These are phyloP conservation scores for Ammopiptanthus mongolicus DNA, from an alignment of 306 rosid genomes.

Conservation along the genomic window DNA sequence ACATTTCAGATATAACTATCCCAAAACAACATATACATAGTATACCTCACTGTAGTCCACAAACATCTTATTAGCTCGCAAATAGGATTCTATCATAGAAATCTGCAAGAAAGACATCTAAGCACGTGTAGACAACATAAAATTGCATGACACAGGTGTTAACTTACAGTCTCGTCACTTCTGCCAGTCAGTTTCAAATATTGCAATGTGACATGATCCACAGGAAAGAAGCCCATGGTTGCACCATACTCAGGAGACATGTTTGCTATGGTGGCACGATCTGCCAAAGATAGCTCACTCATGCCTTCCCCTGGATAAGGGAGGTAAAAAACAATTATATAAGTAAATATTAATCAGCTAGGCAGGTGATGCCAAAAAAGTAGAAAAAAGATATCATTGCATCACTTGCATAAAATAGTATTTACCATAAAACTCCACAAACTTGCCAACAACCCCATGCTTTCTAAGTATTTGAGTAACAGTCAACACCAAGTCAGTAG, in stretches of 20 bases:
- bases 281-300: slow-evolving; percentile 83
- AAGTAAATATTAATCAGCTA: slow-evolving; percentile 22
- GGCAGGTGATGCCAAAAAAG: not conserved
- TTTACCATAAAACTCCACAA: slow-evolving; percentile 92
- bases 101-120: slow-evolving; percentile 50
- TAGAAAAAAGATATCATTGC: not conserved
- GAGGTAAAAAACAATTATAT: slow-evolving; percentile 19
- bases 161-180: slow-evolving; percentile 73
- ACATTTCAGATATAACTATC: not conserved
- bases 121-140: slow-evolving; percentile 28
- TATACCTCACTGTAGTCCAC: slow-evolving; percentile 85
- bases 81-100: slow-evolving; percentile 71
- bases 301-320: slow-evolving; percentile 78
- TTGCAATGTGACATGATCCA: slow-evolving; percentile 90
- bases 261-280: slow-evolving; percentile 96
- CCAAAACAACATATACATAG: not conserved
- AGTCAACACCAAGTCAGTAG: slow-evolving; percentile 95
- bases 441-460: slow-evolving; percentile 97
- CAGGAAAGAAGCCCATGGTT: slow-evolving; percentile 99
- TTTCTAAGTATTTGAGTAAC: slow-evolving; percentile 93
- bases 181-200: slow-evolving; percentile 90
- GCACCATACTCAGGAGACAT: slow-evolving; percentile 98
- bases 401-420: not conserved
- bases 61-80: slow-evolving; percentile 86
- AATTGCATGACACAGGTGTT: not conserved